phyloP scores from a whole-genome alignment of 441 rosid genomes.

The Corymbia citriodora region DNA sequence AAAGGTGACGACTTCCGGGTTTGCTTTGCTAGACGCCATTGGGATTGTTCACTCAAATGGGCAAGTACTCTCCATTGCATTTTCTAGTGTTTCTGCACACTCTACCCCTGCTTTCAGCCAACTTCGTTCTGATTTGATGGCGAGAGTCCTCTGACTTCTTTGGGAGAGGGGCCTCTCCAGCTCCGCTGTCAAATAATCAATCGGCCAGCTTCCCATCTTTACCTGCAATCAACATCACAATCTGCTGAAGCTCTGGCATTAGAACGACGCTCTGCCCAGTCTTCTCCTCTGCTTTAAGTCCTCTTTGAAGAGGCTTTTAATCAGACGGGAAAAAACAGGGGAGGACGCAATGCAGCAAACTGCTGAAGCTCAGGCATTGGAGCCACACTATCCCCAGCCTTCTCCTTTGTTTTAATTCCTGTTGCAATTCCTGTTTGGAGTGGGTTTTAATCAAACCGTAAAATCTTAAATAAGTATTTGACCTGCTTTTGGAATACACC shows the following conservation, averaged over 20 bases:
- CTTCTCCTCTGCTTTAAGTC: background rate
- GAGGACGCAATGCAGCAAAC: background rate
- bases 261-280: background rate
- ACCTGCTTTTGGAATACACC: background rate
- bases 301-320: background rate
- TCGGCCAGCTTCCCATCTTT: background rate
- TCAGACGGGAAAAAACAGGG: background rate
- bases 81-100: background rate
- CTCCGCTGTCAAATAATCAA: background rate
- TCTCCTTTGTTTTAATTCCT: background rate
- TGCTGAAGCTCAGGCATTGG: background rate
- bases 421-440: background rate
- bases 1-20: background rate
- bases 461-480: background rate
- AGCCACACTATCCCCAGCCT: background rate
- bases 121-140: background rate
- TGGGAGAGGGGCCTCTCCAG: background rate
- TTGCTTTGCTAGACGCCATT: background rate
- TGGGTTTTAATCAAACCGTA: background rate
- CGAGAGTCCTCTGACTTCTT: background rate
- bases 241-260: background rate
- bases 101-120: background rate
- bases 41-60: background rate
- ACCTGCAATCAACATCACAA: background rate
- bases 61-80: background rate